phyloP scores from a whole-genome alignment of 805 yeast genomes.

The Brettanomyces naardenensis region DNA sequence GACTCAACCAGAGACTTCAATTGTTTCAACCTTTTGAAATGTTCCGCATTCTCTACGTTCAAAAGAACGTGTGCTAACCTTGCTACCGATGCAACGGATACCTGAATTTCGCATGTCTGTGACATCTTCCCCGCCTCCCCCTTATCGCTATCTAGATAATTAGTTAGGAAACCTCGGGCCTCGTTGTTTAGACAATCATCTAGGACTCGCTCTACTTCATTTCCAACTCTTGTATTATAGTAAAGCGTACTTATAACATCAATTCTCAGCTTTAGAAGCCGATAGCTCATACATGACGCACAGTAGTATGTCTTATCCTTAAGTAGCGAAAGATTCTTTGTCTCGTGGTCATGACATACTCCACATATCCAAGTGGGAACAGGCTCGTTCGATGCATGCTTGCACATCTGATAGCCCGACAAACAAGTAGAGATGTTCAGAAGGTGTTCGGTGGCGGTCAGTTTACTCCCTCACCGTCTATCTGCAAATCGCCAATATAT shows the following conservation, averaged over 20 bases:
- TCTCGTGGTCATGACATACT: neutral
- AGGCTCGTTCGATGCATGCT: too few species aligned
- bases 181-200: slow-evolving; percentile 19
- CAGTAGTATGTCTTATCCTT: slow-evolving; percentile 11
- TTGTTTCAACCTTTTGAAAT: slow-evolving; percentile 10
- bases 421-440: too few species aligned
- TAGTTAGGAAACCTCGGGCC: slow-evolving; percentile 11
- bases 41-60: slow-evolving; percentile 20
- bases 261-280: slow-evolving; percentile 18
- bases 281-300: slow-evolving; percentile 20
- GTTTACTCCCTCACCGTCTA: too few species aligned
- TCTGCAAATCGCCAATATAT: too few species aligned
- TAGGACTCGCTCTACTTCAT: slow-evolving; percentile 18
- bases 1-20: slow-evolving; percentile 6
- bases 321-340: neutral
- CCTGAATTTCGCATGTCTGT: slow-evolving; percentile 8
- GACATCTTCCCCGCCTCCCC: neutral
- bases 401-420: neutral
- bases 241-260: slow-evolving; percentile 14
- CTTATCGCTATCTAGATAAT: slow-evolving; percentile 11
- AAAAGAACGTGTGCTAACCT: slow-evolving; percentile 25
- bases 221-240: slow-evolving; percentile 11
- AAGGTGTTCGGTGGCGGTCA: too few species aligned
- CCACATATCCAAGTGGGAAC: too few species aligned
- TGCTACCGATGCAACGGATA: slow-evolving; percentile 20